Base-by-base conservation (phyloP, 768 basidiomycete species). In the Hypsizygus marmoreus region DNA sequence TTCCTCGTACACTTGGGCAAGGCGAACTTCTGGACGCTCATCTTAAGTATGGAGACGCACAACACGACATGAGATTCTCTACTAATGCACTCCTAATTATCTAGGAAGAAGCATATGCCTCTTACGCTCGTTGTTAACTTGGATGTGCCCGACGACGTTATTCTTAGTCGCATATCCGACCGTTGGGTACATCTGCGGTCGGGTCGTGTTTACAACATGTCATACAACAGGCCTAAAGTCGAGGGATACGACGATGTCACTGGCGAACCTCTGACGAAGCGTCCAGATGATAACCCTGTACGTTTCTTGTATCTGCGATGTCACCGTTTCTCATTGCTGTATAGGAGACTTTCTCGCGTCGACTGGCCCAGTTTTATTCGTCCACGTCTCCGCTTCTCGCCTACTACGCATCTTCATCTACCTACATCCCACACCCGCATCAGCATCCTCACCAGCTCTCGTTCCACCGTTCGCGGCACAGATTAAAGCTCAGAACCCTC, bases 231-330 rank as follows among this genome's bases (percentile, higher is more conserved):
- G 11, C 94, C 93, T 12, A 83, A 82, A 55, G 79, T 86, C 2
- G 73, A 82, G 4, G 91, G 94, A 1, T 71, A 78, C 40, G 93
- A 97, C 68, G 91, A 97, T 58, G 69, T 81, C 43, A 95, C 93
- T 0, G 91, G 91, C 19, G 92, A 95, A 59, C 82, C 85, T 4
- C 73, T 95, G n/a, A 82, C 76, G n/a, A 88, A 86, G 57, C 78
- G 93, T 20, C 87, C 90, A 12, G 93, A 95, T 59, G 93, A 95
- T 60, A 88, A 88, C 62, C 89, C 91, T 4, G 91, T 92, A 59
- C 40, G 85, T 40, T 42, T 33, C 22, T 25, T 22, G 5, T 11
- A 17, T 23, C 16, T 44, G 8, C 35, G 16, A 32, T 9, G 6
- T 4, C 22, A 14, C 22, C 13, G 17, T 57, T 40, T 45, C 38